These are phyloP conservation scores for Solanum dulcamara DNA, from an alignment of 257 asterid genomes.

Conservation along the genomic window DNA sequence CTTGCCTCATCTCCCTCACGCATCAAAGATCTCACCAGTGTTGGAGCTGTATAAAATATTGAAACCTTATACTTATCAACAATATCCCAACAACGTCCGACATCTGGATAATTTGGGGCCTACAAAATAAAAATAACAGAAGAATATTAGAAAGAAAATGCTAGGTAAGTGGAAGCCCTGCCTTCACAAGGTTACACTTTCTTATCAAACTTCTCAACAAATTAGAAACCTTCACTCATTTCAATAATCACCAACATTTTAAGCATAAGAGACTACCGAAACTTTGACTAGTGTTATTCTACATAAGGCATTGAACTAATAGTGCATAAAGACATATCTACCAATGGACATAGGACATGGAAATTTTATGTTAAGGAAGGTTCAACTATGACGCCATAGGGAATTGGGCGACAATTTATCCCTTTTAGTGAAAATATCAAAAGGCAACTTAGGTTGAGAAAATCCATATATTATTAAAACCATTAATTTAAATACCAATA, in stretches of 20 bases:
- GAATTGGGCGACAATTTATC: neutral
- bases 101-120: constrained; percentile 95
- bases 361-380: neutral
- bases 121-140: constrained; percentile 12
- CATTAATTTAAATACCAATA: neutral
- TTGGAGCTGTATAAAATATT: constrained; percentile 92
- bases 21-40: constrained; percentile 92
- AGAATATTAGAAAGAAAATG: neutral
- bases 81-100: constrained; percentile 97
- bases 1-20: constrained; percentile 98
- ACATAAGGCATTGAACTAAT: neutral
- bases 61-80: constrained; percentile 95
- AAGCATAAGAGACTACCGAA: neutral
- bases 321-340: neutral
- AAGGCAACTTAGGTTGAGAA: neutral
- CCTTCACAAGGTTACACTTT: neutral
- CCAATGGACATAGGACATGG: neutral
- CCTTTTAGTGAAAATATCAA: neutral
- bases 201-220: neutral
- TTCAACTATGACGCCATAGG: neutral
- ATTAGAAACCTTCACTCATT: neutral
- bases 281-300: neutral
- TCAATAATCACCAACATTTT: neutral
- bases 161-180: neutral
- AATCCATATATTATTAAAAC: neutral